These are phyloP conservation scores for Phytophthora quininea DNA, from an alignment of 352 stramenopile genomes.

Conservation along the genomic window DNA sequence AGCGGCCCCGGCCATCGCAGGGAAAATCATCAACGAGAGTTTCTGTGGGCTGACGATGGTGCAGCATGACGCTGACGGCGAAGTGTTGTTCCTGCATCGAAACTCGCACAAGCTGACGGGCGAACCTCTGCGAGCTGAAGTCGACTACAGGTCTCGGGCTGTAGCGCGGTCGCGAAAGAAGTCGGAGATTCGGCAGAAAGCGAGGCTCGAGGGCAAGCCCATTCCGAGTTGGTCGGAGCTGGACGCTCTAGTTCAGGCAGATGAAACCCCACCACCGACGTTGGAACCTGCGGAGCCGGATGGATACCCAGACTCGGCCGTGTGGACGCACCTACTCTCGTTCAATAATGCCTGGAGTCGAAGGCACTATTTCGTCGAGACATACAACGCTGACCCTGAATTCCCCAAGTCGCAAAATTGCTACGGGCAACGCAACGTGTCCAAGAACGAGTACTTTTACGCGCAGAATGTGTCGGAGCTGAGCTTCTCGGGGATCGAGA, in stretches of 20 bases:
- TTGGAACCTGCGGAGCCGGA: slow-evolving; percentile 29
- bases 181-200: slow-evolving; percentile 24
- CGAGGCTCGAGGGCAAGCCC: slow-evolving; percentile 27
- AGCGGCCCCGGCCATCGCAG: slow-evolving; percentile 41
- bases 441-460: slow-evolving; percentile 34
- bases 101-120: slow-evolving; percentile 58
- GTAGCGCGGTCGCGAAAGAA: slow-evolving; percentile 27
- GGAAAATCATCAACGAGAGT: slow-evolving; percentile 40
- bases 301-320: slow-evolving; percentile 50
- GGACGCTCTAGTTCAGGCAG: slow-evolving; percentile 16
- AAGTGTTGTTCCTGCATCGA: slow-evolving; percentile 60
- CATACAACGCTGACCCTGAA: slow-evolving; percentile 47
- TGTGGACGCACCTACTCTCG: slow-evolving; percentile 77
- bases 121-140: slow-evolving; percentile 28
- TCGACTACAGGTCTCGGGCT: slow-evolving; percentile 30
- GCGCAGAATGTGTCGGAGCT: slow-evolving; percentile 22
- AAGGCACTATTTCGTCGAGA: slow-evolving; percentile 60
- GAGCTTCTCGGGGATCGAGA: slow-evolving; percentile 31
- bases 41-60: slow-evolving; percentile 71
- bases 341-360: slow-evolving; percentile 48
- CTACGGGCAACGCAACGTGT: slow-evolving; percentile 54
- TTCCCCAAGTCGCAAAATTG: slow-evolving; percentile 66
- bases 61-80: slow-evolving; percentile 45
- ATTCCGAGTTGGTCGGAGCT: slow-evolving; percentile 29
- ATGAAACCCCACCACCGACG: slow-evolving; percentile 30